Base-by-base conservation (phyloP, 306 rosid genomes). In the Malus sieversii region DNA sequence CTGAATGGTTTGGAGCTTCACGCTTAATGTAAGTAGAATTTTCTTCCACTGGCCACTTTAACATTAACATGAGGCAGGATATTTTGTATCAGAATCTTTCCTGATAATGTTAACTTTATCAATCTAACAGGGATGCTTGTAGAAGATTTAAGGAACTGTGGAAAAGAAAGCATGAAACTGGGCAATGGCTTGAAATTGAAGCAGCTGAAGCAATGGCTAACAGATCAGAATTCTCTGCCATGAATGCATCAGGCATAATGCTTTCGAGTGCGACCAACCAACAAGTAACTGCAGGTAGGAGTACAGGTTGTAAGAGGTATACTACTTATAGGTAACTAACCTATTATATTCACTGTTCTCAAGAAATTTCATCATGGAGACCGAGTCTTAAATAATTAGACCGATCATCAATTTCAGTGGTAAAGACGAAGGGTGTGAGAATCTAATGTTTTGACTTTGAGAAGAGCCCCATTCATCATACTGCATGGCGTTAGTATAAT, bases 171-270 rank as follows among this genome's bases (percentile, higher is more conserved):
- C 98, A 96, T 78, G 99, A 96, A 87, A 89, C 84, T 71, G 99
- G 99, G 57, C 99, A 92, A 76, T 96, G 99, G 99, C 86, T 92
- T 79, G 98, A 96, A 82, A 90, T 96, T 70, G 99, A 88, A 80
- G 92, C 92, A 65, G 88, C 96, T 75, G 99, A 92, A 79, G 86
- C 84, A 66, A 80, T 95, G 83, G 74, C 89, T 83, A 82, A 60
- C 82, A 86, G 89, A 57, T 46, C 89, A 57, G 93, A 92, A 79
- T 82, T 87, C 80, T 67, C 93, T 80, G 77, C 93, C 20, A 84
- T 81, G 80, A 89, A 85, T 85, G 80, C 82, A 62, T 89, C 98
- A 8, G 91, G 94, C 57, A 80, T 92, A 79, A 46, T 88, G 81
- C 92, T 87, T 83, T 79, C 98, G 52, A 87, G 83, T 73, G 66